Conservation (phyloP, 768 basidiomycete genomes). For the Mycena filopes region DNA sequence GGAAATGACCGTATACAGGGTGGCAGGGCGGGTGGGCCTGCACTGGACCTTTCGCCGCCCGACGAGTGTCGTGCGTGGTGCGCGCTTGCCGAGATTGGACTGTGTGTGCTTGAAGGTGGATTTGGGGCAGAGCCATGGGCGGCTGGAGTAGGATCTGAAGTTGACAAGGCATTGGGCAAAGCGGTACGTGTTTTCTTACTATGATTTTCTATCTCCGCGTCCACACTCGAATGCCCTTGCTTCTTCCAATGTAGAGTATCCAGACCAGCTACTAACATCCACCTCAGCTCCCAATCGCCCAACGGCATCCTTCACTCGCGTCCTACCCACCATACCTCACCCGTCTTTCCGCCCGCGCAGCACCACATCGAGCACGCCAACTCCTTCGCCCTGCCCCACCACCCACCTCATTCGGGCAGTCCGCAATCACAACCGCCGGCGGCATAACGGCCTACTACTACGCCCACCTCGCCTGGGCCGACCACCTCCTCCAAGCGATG, state of each 20-base stretch:
- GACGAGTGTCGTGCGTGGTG: conserved; percentile 78
- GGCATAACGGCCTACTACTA: conserved; percentile 25
- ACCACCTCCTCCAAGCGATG: conserved; percentile 57
- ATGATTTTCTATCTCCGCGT: neutral
- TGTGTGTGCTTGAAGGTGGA: conserved; percentile 63
- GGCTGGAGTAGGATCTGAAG: conserved; percentile 65
- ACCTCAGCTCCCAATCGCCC: conserved; percentile 61
- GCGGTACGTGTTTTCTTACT: conserved; percentile 61
- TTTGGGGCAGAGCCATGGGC: conserved; percentile 57
- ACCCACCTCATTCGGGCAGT: neutral
- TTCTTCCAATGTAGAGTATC: neutral
- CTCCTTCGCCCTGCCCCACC: conserved; percentile 19
- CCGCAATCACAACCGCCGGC: neutral
- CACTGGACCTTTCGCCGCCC: conserved; percentile 18
- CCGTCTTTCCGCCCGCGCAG: conserved; percentile 64
- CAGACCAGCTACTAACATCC: neutral
- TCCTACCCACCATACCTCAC: conserved; percentile 68
- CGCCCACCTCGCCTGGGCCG: conserved; percentile 67
- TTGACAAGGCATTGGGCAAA: conserved; percentile 75
- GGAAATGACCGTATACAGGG: neutral
- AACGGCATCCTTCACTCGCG: conserved; percentile 75
- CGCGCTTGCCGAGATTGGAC: conserved; percentile 73
- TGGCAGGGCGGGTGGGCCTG: neutral
- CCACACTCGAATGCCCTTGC: neutral
- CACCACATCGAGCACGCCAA: conserved; percentile 28